Percentiles rank a stretch among this genome's conserved stretches.
phyloP scores from a whole-genome alignment of 2,329 filamentous ascomycete genomes.

The Corinectria fuckeliana region DNA sequence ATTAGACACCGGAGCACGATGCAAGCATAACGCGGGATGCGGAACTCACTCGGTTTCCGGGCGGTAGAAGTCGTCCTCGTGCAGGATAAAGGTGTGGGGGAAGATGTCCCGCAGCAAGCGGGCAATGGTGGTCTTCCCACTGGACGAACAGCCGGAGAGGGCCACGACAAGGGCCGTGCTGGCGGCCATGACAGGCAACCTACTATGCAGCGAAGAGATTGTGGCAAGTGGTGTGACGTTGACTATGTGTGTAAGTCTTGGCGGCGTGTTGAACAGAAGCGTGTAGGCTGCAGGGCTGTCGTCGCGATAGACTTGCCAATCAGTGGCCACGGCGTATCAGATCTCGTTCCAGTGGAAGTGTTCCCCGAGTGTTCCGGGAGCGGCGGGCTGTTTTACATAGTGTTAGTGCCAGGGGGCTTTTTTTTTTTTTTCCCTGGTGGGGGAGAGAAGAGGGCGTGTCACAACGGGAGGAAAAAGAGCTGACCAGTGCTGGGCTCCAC shows the following conservation, averaged over 20 bases:
- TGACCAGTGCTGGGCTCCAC: too few species aligned
- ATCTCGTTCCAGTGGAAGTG: too few species aligned
- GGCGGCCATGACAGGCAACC: conserved; percentile 39
- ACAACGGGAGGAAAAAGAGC: too few species aligned
- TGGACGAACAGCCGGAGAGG: conserved; percentile 89
- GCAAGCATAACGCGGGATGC: not conserved
- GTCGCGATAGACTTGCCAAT: not conserved
- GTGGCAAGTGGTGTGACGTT: not conserved
- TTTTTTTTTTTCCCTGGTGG: too few species aligned
- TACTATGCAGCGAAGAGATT: not conserved
- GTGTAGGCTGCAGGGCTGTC: not conserved
- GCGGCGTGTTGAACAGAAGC: not conserved
- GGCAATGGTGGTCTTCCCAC: conserved; percentile 93
- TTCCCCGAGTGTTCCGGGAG: too few species aligned
- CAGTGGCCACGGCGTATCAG: not conserved
- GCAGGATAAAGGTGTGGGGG: conserved; percentile 79
- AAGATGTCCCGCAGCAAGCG: conserved; percentile 85
- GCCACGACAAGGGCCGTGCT: conserved; percentile 70
- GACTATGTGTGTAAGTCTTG: not conserved
- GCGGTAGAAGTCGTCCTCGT: conserved; percentile 96
- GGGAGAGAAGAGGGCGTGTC: too few species aligned
- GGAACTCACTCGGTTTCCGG: conserved; percentile 71
- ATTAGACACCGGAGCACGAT: not conserved
- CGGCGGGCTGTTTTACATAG: too few species aligned
- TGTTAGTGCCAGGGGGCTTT: too few species aligned